A percentile compares a stretch with the other conserved stretches of the same genome.
Conservation (phyloP, 345 rosid species). For the Erysimum cheiranthoides region DNA sequence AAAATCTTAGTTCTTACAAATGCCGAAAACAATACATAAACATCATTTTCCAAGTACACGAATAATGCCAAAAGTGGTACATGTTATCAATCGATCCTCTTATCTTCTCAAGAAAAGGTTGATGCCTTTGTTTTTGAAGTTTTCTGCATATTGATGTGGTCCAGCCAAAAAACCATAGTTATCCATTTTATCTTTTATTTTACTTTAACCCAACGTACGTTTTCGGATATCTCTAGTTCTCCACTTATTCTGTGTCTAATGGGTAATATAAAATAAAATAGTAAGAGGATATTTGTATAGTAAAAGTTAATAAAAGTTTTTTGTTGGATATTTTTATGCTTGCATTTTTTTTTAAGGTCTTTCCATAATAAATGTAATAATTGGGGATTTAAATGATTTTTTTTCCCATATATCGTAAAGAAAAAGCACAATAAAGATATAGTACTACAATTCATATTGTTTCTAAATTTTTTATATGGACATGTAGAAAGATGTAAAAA, state of each 20-base stretch:
- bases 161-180: slow-evolving; percentile 37
- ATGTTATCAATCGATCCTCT: slow-evolving; percentile 41
- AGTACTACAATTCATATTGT: background rate
- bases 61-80: slow-evolving; percentile 35
- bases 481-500: too few species aligned
- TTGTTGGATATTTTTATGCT: background rate
- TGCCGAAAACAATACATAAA: slow-evolving; percentile 19
- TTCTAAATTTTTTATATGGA: background rate
- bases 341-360: background rate
- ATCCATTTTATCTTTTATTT: slow-evolving; percentile 14
- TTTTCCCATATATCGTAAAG: too few species aligned
- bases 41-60: slow-evolving; percentile 38
- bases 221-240: background rate
- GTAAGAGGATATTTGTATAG: background rate
- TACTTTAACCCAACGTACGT: background rate
- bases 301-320: background rate
- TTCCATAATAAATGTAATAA: background rate
- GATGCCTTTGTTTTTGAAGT: slow-evolving; percentile 42
- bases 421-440: background rate
- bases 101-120: slow-evolving; percentile 45
- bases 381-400: background rate
- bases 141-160: slow-evolving; percentile 46
- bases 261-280: background rate
- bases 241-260: background rate
- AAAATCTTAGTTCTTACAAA: slow-evolving; percentile 2